Evolutionary conservation across 1,284 basidiomycete genomes (phyloP), one percentile per base, ranked within the genome.

Genomic region (Malassezia equina): DNA sequence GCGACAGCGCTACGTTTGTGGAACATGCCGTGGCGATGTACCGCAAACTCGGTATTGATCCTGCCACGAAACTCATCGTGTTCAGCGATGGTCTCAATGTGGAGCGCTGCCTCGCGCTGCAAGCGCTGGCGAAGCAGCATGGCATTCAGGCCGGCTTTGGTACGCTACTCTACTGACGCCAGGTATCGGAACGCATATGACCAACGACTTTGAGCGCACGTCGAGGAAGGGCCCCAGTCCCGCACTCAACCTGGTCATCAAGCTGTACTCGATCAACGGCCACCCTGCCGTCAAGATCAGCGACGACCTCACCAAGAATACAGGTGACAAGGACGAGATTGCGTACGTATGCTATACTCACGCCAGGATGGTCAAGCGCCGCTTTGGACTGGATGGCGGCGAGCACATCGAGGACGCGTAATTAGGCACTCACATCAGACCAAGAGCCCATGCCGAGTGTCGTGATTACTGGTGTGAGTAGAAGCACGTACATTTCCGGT

Each of bases 291-390:
- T 74, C n/a, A 74, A 74, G 50, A 74, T 74, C 49, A 62, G 59
- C 41, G 71, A 74, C 51, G 71, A 74, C 40, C 54, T 74, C 25
- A 71, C 67, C 11, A 74, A 74, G 58, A 74, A 73, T 42, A 70
- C 70, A 2, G 71, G 71, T 29, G 69, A 71, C 40, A 52, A 59
- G 1, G 57, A 55, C 11, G 62, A 72, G 51, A 60, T 74, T 12
- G 40, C 32, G 58, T 60, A 43, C 33, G 59, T 58, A 23, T 7
- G 9, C 17, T 27, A 24, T n/a, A 17, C 44, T 52, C 7, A 43
- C 24, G 12, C 11, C 42, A 60, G 58, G 15, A 28, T 60, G 44
- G 58, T 60, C 49, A 58, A 61, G 50, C 59, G 55, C n/a, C 59
- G 59, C 24, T 61, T 61, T 19, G 55, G 52, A 13, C 48, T 61